These are phyloP conservation scores for Ophiosphaerella herpotricha DNA, from an alignment of 2,329 filamentous ascomycete genomes.

Conservation along the genomic window DNA sequence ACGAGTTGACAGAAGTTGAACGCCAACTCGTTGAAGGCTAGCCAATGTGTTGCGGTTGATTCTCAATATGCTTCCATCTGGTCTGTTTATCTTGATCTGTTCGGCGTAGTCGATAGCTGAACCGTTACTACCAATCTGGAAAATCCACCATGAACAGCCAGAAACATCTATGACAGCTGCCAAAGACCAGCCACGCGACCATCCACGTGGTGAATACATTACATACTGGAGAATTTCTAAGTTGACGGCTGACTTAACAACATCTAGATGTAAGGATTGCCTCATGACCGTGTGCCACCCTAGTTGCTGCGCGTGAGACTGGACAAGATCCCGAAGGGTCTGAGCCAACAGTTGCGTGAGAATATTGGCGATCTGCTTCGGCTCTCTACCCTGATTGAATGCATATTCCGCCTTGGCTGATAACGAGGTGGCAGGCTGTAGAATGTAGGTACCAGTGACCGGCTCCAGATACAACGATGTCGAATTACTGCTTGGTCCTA, in stretches of 20 bases:
- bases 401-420: constrained; percentile 61
- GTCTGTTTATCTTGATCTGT: constrained; percentile 30
- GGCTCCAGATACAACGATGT: constrained; percentile 72
- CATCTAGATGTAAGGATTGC: constrained; percentile 51
- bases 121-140: constrained; percentile 32
- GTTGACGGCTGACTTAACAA: constrained; percentile 65
- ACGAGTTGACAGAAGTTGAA: constrained; percentile 39
- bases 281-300: constrained; percentile 63
- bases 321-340: constrained; percentile 66
- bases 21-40: constrained; percentile 47
- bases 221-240: constrained; percentile 64
- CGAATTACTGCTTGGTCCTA: constrained; percentile 64
- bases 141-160: constrained; percentile 46
- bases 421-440: constrained; percentile 61
- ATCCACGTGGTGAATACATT: constrained; percentile 74
- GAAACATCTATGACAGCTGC: constrained; percentile 55
- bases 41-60: constrained; percentile 34
- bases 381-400: constrained; percentile 65
- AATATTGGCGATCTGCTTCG: constrained; percentile 61
- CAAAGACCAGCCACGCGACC: constrained; percentile 74
- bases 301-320: constrained; percentile 62
- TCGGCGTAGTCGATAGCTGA: constrained; percentile 34
- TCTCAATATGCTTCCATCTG: constrained; percentile 18
- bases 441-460: constrained; percentile 74
- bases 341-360: constrained; percentile 67